phyloP scores from a whole-genome alignment of 768 basidiomycete species.

The Boletellus ananas region DNA sequence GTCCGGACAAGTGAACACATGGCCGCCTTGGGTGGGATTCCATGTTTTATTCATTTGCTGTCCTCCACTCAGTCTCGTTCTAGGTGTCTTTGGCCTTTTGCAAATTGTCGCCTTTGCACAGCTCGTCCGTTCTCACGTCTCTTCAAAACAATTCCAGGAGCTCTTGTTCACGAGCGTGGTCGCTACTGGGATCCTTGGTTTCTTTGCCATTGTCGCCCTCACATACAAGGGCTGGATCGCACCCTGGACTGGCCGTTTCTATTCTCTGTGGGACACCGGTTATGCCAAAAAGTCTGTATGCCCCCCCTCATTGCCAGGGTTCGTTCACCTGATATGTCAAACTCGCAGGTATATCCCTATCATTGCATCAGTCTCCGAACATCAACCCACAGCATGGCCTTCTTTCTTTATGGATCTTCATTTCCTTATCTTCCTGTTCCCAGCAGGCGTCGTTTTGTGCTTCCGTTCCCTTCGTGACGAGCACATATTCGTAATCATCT shows the following conservation, averaged over 20 bases:
- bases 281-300: constrained; percentile 88
- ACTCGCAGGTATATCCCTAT: constrained; percentile 81
- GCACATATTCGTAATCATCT: constrained; percentile 98
- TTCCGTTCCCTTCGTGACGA: constrained; percentile 95
- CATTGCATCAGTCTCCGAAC: constrained; percentile 98
- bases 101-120: constrained; percentile 95
- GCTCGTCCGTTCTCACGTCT: constrained; percentile 83
- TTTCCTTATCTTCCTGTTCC: constrained; percentile 96
- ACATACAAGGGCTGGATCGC: constrained; percentile 96
- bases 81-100: constrained; percentile 92
- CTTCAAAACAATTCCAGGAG: constrained; percentile 87
- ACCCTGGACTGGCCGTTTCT: constrained; percentile 99
- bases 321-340: constrained; percentile 1
- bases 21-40: constrained; percentile 79
- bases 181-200: constrained; percentile 65
- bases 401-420: constrained; percentile 99
- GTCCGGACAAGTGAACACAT: constrained; percentile 97
- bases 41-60: not conserved
- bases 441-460: constrained; percentile 90
- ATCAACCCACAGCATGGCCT: constrained; percentile 99
- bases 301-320: not conserved
- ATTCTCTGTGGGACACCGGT: constrained; percentile 98
- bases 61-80: constrained; percentile 7
- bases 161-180: constrained; percentile 71
- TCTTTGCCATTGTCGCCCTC: constrained; percentile 68